Evolutionary conservation across 371 early-diverging fungal species (phyloP), one percentile per base, ranked within the genome.

Genomic region (Mucor piriformis): DNA sequence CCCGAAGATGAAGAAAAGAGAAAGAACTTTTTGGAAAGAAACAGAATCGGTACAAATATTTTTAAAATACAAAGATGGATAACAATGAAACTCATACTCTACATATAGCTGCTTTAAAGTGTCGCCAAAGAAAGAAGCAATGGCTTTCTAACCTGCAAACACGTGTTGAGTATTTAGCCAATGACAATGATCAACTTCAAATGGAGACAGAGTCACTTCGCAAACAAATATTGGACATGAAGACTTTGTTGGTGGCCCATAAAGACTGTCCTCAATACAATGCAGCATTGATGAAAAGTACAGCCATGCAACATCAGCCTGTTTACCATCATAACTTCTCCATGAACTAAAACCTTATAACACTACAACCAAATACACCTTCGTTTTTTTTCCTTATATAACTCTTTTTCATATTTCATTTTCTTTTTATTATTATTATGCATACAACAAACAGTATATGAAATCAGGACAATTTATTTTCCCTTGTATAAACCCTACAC

Each of bases 51-150:
- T 88, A 79, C 67, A 38, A 21, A 32, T 42, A 27, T 20, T 54
- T 40, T 43, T 42, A 5, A 21, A 8, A 2, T n/a, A n/a, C n/a
- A n/a, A n/a, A n/a, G n/a, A n/a, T n/a, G n/a, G n/a, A n/a, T n/a
- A 43, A 3, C 16, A 20, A 21, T 0, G 21, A 4, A 5, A 43
- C 13, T 32, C 16, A 54, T 54, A 15, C 38, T 15, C n/a, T 29
- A 29, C 8, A 6, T 29, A 15, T 73, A 72, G 95, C 95, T 18
- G 95, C 95, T 1, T 82, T 92, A 7, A 93, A 93, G 61, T 94
- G 95, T 67, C 86, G 95, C 18, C 93, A 91, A 70, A 90, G 93
- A 69, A 94, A 94, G 77, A 93, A 93, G 70, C 88, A 91, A 64
- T 91, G 91, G 88, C 73, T 93, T 16, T 79, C 80, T 43, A 84